These are phyloP conservation scores for Nothomitra cinnamomea DNA, from an alignment of 2,329 filamentous ascomycete species.

Conservation along the genomic window DNA sequence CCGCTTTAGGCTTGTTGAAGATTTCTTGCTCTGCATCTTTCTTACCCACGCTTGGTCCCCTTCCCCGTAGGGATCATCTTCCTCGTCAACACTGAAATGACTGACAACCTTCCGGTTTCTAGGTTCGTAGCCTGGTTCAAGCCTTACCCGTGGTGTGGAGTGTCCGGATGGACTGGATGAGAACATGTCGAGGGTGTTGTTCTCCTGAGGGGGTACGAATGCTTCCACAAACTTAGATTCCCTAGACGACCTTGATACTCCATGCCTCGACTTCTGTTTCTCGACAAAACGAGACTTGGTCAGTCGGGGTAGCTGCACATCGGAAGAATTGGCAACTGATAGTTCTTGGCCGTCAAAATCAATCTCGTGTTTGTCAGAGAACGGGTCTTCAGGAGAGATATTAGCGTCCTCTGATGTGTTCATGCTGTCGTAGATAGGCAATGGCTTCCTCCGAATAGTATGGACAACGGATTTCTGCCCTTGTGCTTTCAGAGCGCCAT, in stretches of 20 bases:
- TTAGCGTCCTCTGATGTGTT: neutral
- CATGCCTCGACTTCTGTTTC: neutral
- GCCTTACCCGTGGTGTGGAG: neutral
- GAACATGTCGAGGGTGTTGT: neutral
- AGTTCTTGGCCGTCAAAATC: neutral
- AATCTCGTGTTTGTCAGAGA: constrained; percentile 2
- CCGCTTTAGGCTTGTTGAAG: neutral
- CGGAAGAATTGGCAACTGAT: neutral
- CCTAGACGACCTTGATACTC: neutral
- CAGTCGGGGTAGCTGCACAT: neutral
- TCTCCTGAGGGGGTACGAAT: neutral
- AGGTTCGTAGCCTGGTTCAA: neutral
- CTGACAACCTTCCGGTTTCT: neutral
- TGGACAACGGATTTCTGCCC: constrained; percentile 7
- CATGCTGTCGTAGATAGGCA: constrained; percentile 12
- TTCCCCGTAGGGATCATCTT: neutral
- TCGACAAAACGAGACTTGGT: neutral
- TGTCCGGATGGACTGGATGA: constrained; percentile 1
- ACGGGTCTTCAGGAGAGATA: constrained; percentile 1
- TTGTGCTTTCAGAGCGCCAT: constrained; percentile 8
- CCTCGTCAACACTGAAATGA: neutral
- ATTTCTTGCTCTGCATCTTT: neutral
- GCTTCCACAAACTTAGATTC: neutral
- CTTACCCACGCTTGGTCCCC: neutral
- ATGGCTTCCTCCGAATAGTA: constrained; percentile 6